Percentiles rank a stretch among this genome's conserved stretches.
These are phyloP conservation scores for Dictyostelium purpureum DNA, from an alignment of 78 protist genomes.

Conservation along the genomic window DNA sequence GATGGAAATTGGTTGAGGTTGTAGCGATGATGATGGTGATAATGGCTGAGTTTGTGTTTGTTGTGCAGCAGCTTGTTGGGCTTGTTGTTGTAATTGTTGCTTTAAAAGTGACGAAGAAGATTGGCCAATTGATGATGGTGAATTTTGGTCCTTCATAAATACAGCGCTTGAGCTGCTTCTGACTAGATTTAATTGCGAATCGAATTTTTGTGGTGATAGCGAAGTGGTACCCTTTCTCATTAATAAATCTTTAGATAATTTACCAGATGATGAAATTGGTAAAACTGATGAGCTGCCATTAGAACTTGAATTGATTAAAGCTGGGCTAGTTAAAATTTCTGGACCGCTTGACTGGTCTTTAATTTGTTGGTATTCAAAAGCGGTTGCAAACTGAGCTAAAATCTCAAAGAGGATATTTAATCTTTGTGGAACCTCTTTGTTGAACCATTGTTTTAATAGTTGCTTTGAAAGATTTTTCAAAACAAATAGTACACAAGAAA, in stretches of 20 bases:
- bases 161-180: neutral
- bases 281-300: neutral
- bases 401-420: slow-evolving; percentile 19
- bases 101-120: neutral
- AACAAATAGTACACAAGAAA: slow-evolving; percentile 14
- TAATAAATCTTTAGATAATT: slow-evolving; percentile 14
- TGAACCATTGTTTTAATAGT: slow-evolving; percentile 60
- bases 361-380: slow-evolving; percentile 42
- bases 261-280: slow-evolving; percentile 2
- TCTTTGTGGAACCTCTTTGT: slow-evolving; percentile 65
- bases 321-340: neutral
- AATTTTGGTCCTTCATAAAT: neutral
- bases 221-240: neutral
- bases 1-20: neutral
- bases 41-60: neutral
- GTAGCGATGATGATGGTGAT: neutral
- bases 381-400: neutral
- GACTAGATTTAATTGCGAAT: neutral
- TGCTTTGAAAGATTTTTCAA: slow-evolving; percentile 43
- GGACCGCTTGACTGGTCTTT: neutral
- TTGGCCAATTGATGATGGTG: neutral
- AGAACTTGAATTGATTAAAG: neutral
- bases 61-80: neutral
- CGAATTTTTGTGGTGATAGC: neutral
- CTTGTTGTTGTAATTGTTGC: slow-evolving; percentile 2